Base-by-base conservation (phyloP, 179 eudicot genomes). In the Heliamphora pulchella region DNA sequence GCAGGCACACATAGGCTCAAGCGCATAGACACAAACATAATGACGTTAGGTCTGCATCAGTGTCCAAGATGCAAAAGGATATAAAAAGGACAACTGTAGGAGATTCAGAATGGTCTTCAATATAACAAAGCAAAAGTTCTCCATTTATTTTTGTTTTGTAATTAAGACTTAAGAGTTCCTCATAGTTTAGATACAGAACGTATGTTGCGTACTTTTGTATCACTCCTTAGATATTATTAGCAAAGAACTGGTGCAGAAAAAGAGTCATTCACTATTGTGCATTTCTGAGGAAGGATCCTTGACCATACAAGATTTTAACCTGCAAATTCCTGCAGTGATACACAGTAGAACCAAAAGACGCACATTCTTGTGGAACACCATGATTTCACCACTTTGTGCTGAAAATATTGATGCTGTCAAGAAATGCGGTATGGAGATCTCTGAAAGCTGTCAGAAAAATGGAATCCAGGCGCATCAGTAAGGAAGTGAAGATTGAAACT, bases 361-460 rank as follows among this genome's bases (percentile, higher is more conserved):
- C 86, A 94, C 90, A 85, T 96, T 96, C 81, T 85, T 84, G 74
- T 86, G 96, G 84, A 94, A 96, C 68, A 89, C 83, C 46, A 71
- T 58, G 22, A 86, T 82, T 50, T 90, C 77, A 82, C 92, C 91
- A 86, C 93, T 90, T 83, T 96, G 98, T 17, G 98, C 96, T 11
- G 99, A 90, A 87, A 96, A 96, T 74, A 96, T 92, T 70, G 99
- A 94, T 53, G 98, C 99, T 72, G 98, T 96, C 91, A 96, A 86
- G 90, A 88, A 94, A 88, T 96, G 99, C 65, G 99, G 99, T 74
- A 94, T 91, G 55, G 93, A 91, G 53, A 96, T 94, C 89, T 96
- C 99, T 0, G 99, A 87, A 76, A 96, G 79, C 99, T 96, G 96
- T 72, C 80, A 83, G 18, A 79, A 77, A 62, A 82, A 57, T 46